Conservation (phyloP, 306 rosid genomes). For the Castanea crenata region DNA sequence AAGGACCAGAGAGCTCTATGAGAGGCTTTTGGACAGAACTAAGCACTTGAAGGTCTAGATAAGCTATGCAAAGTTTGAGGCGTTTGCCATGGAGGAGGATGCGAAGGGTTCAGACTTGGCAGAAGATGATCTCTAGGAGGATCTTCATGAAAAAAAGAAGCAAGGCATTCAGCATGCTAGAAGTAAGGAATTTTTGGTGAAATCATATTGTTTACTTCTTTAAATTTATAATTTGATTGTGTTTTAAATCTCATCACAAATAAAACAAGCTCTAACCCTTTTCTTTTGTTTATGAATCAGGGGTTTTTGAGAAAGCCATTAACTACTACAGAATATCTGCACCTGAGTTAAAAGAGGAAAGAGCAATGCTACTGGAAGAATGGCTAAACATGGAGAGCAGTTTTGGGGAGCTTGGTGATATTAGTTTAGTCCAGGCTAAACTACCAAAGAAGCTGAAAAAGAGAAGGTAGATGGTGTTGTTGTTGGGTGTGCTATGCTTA, state of each 20-base stretch:
- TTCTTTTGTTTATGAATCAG: conserved; percentile 35
- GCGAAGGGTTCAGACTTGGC: conserved; percentile 24
- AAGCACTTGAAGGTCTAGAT: conserved; percentile 94
- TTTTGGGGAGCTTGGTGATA: conserved; percentile 77
- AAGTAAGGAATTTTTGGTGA: too few species aligned
- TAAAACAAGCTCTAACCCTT: background rate
- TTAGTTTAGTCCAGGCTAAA: conserved; percentile 73
- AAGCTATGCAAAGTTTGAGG: conserved; percentile 83
- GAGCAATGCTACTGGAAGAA: conserved; percentile 88
- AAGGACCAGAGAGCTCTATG: conserved; percentile 78
- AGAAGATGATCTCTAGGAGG: conserved; percentile 17
- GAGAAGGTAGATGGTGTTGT: conserved; percentile 57
- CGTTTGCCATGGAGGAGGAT: conserved; percentile 44
- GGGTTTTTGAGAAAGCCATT: conserved; percentile 82
- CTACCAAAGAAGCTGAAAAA: conserved; percentile 91
- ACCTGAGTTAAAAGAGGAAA: conserved; percentile 89
- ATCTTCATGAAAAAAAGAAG: conserved; percentile 43
- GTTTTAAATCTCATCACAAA: too few species aligned
- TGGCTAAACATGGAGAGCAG: conserved; percentile 80
- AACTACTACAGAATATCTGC: conserved; percentile 80
- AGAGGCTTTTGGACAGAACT: conserved; percentile 84
- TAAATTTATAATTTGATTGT: too few species aligned
- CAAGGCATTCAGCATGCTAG: conserved; percentile 24
- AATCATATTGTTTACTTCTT: too few species aligned
- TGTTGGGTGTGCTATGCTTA: too few species aligned